Evolutionary conservation across 768 basidiomycete species (phyloP).

Genomic region (Leccinellum rugosiceps): DNA sequence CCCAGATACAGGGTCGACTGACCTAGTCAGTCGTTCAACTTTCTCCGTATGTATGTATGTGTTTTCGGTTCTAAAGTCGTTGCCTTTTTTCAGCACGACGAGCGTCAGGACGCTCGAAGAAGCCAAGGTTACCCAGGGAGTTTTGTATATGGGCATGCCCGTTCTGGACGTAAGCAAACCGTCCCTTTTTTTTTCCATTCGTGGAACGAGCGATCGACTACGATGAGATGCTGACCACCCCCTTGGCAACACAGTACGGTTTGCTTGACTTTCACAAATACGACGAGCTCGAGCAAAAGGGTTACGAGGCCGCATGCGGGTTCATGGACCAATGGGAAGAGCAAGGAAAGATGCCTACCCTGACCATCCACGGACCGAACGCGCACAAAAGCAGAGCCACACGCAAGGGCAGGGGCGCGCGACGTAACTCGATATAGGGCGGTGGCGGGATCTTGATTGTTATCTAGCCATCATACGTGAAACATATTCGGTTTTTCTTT

Average conservation of each 20-base stretch:
- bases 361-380: conserved; percentile 58
- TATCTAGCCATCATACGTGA: background rate
- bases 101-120: conserved; percentile 94
- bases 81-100: conserved; percentile 65
- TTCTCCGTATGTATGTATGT: background rate
- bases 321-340: conserved; percentile 76
- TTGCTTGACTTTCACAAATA: conserved; percentile 89
- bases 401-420: conserved; percentile 71
- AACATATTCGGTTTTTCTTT: background rate
- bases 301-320: conserved; percentile 69
- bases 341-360: conserved; percentile 79
- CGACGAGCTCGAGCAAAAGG: conserved; percentile 82
- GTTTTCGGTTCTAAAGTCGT: background rate
- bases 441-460: background rate
- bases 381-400: conserved; percentile 39
- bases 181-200: background rate
- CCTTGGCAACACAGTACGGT: conserved; percentile 68
- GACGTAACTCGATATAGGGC: conserved; percentile 65
- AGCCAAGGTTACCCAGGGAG: conserved; percentile 86
- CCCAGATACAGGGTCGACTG: conserved; percentile 90
- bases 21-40: conserved; percentile 73
- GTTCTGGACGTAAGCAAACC: conserved; percentile 71
- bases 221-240: background rate
- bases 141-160: conserved; percentile 92
- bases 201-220: too few species aligned